Evolutionary conservation across 192 early-diverging fungal genomes (phyloP), one percentile per base, ranked within the genome.

Genomic region (Dissophora globulifera): DNA sequence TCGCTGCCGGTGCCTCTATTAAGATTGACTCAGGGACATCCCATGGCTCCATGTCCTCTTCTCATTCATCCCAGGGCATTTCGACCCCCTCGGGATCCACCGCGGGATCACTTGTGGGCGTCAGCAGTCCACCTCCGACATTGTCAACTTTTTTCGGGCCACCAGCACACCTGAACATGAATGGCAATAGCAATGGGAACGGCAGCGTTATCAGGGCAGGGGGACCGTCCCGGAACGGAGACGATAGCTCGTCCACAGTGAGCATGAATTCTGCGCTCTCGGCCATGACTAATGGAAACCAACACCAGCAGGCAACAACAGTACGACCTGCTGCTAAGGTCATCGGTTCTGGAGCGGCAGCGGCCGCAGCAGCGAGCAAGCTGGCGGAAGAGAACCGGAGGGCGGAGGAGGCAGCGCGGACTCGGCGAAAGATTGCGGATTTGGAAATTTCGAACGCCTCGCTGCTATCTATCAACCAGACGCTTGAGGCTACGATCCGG

Each of bases 401-500:
- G 19, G n/a, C 25, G 25, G 71, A 59, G 23, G 71, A 75, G 13
- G 71, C 71, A 8, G 71, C 71, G 17, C 31, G 71, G 50, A 75
- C 75, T 26, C 47, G 57, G 10, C 75, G 75, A 20, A 69, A 84
- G 83, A 83, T 85, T 68, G 75, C 65, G 23, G 84, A 87, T 64
- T 79, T 87, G 45, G 86, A 87, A 59, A 85, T 87, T 20, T 85
- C 86, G 4, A 87, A 84, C 26, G 53, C 79, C 26, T 85, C 84
- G 22, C 59, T 87, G 12, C 61, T 84, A 7, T 68, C 70, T 15
- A 68, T 85, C 53, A 87, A 87, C 66, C 62, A 80, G 23, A 79
- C 81, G 51, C 68, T 87, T 7, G 86, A 87, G 57, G 62, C 79
- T 0, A 81, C 79, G 1, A 82, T 80, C 23, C 66, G 83, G 33